Conservation (phyloP, 1,139 yeast species). For the Chernovozyma sophiae-reginae region DNA sequence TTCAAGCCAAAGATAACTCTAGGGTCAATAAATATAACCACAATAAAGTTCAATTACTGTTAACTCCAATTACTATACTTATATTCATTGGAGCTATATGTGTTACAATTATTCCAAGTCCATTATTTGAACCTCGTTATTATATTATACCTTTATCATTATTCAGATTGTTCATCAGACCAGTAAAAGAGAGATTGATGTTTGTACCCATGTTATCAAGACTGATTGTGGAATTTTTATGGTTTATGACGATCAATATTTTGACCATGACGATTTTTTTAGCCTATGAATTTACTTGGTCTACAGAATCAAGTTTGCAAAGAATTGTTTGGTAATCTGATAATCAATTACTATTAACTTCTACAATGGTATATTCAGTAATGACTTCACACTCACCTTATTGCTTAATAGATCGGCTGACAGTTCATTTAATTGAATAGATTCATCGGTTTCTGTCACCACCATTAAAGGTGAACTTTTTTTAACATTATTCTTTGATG, state of each 20-base stretch:
- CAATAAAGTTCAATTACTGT: slow-evolving; percentile 7
- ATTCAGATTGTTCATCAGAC: slow-evolving; percentile 59
- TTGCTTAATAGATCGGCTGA: neutral
- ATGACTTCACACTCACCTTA: neutral
- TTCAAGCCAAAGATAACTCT: slow-evolving; percentile 10
- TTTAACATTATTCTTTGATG: slow-evolving; percentile 4
- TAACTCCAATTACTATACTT: slow-evolving; percentile 33
- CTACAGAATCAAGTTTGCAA: slow-evolving; percentile 54
- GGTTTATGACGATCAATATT: slow-evolving; percentile 56
- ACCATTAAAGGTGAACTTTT: slow-evolving; percentile 1
- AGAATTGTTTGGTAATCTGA: slow-evolving; percentile 76
- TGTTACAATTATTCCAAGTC: slow-evolving; percentile 76
- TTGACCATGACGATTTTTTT: slow-evolving; percentile 55
- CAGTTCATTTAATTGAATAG: neutral
- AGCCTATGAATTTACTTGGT: slow-evolving; percentile 65
- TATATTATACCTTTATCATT: slow-evolving; percentile 76
- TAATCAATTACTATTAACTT: no score
- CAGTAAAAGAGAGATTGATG: slow-evolving; percentile 23
- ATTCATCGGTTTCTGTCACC: slow-evolving; percentile 5
- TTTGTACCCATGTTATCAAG: slow-evolving; percentile 19
- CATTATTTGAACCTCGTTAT: slow-evolving; percentile 90
- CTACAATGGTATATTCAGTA: neutral
- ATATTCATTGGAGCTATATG: slow-evolving; percentile 51
- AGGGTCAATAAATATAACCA: neutral
- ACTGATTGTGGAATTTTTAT: slow-evolving; percentile 51